phyloP scores from a whole-genome alignment of 805 yeast species.

The Candida jianshihensis region DNA sequence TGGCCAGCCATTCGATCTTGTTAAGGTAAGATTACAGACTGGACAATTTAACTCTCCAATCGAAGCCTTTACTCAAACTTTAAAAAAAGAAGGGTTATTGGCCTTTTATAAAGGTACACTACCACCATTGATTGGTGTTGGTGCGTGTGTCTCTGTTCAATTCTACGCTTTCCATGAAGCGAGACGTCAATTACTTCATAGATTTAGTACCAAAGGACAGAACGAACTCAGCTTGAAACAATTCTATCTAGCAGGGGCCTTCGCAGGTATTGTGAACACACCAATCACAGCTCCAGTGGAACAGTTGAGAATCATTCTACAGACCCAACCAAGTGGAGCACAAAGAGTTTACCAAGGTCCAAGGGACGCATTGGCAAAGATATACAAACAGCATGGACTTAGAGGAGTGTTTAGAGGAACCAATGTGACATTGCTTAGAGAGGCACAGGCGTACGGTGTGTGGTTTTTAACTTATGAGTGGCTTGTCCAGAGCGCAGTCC shows the following conservation, averaged over 20 bases:
- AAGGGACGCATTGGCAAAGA: conserved; percentile 69
- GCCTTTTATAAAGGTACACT: conserved; percentile 93
- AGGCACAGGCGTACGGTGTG: conserved; percentile 80
- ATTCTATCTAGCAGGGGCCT: conserved; percentile 78
- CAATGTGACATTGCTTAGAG: conserved; percentile 75
- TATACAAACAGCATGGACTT: conserved; percentile 72
- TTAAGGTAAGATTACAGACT: conserved; percentile 87
- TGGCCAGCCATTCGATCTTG: conserved; percentile 91
- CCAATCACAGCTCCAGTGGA: conserved; percentile 92
- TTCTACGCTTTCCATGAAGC: conserved; percentile 89
- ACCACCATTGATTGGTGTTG: conserved; percentile 90
- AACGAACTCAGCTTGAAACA: conserved; percentile 48
- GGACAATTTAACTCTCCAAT: conserved; percentile 73
- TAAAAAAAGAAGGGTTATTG: conserved; percentile 72
- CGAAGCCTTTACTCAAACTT: conserved; percentile 64
- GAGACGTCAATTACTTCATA: conserved; percentile 57
- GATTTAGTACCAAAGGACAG: conserved; percentile 29
- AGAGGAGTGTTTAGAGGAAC: conserved; percentile 80
- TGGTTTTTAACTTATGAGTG: conserved; percentile 91
- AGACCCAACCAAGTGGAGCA: conserved; percentile 55
- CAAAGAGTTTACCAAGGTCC: conserved; percentile 53
- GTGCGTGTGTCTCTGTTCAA: conserved; percentile 95
- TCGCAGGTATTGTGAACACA: conserved; percentile 88
- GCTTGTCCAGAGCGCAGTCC: conserved; percentile 48
- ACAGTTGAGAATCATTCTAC: conserved; percentile 87